Evolutionary conservation across 2,329 filamentous ascomycete genomes (phyloP).

Genomic region (Nannizziopsis arthrosporioides): DNA sequence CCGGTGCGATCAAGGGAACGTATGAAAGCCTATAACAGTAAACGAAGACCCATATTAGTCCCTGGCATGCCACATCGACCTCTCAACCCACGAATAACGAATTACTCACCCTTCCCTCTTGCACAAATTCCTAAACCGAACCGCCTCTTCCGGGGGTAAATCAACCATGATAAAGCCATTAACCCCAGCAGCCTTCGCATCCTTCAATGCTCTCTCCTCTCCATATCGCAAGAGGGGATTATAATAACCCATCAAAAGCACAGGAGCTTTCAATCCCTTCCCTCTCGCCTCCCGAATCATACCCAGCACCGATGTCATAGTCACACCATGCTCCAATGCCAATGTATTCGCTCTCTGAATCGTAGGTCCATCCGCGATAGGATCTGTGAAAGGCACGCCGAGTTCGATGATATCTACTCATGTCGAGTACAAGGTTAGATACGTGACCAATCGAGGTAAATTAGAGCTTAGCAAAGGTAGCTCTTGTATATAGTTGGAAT

Average conservation of each 20-base stretch:
- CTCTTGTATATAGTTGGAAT: not conserved
- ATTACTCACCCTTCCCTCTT: conserved; percentile 55
- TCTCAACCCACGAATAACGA: not conserved
- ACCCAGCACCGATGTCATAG: conserved; percentile 62
- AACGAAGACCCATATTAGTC: not conserved
- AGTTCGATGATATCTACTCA: conserved; percentile 78
- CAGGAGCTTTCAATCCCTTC: conserved; percentile 64
- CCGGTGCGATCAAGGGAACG: conserved; percentile 88
- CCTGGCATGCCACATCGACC: not conserved
- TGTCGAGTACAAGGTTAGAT: not conserved
- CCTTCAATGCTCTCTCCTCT: conserved; percentile 74
- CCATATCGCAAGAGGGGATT: conserved; percentile 92
- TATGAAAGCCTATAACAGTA: conserved; percentile 75
- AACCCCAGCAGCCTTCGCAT: conserved; percentile 72
- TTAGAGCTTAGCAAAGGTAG: not conserved
- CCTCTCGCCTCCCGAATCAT: conserved; percentile 73
- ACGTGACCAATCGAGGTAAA: not conserved
- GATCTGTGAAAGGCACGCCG: conserved; percentile 92
- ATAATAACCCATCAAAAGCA: conserved; percentile 98
- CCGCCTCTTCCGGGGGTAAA: conserved; percentile 86
- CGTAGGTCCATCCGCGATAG: conserved; percentile 92
- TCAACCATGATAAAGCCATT: conserved; percentile 98
- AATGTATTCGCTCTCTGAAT: conserved; percentile 92
- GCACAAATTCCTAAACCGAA: conserved; percentile 80
- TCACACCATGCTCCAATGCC: conserved; percentile 81